A percentile compares a stretch with the other conserved stretches of the same genome.
Conservation (phyloP, 2,329 filamentous ascomycete species). For the Seiridium cupressi region DNA sequence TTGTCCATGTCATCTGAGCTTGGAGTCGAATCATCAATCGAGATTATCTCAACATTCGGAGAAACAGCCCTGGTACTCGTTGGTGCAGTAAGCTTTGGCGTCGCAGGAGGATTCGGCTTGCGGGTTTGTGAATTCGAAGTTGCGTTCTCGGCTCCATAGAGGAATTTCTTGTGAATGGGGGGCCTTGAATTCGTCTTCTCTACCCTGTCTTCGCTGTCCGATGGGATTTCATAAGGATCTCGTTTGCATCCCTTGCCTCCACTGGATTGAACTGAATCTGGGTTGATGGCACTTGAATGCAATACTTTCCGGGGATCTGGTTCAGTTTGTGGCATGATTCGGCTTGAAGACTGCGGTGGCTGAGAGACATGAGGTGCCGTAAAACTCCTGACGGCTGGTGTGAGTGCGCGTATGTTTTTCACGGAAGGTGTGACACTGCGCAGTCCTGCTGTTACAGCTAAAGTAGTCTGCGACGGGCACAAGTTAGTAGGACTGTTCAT, state of each 20-base stretch:
- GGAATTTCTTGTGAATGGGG: neutral
- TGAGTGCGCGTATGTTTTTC: neutral
- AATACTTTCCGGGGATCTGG: neutral
- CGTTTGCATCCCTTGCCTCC: neutral
- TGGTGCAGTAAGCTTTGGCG: neutral
- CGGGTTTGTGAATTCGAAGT: neutral
- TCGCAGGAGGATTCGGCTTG: neutral
- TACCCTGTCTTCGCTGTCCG: neutral
- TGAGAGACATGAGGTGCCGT: neutral
- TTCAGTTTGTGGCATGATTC: neutral
- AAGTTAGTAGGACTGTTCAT: neutral
- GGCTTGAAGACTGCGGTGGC: neutral
- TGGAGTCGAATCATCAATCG: neutral
- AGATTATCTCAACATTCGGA: neutral
- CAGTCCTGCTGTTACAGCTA: neutral
- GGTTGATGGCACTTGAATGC: neutral
- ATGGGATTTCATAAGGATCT: slow-evolving; percentile 2
- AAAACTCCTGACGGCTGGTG: neutral
- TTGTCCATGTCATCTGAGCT: neutral
- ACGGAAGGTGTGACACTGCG: neutral
- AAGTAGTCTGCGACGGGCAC: neutral
- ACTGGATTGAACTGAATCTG: neutral
- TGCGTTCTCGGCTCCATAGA: neutral
- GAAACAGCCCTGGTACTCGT: neutral
- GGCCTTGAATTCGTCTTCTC: neutral